A percentile compares a stretch with the other conserved stretches of the same genome.
Evolutionary conservation across 352 stramenopile genomes (phyloP).

Genomic region (Phytophthora fragariaefolia): DNA sequence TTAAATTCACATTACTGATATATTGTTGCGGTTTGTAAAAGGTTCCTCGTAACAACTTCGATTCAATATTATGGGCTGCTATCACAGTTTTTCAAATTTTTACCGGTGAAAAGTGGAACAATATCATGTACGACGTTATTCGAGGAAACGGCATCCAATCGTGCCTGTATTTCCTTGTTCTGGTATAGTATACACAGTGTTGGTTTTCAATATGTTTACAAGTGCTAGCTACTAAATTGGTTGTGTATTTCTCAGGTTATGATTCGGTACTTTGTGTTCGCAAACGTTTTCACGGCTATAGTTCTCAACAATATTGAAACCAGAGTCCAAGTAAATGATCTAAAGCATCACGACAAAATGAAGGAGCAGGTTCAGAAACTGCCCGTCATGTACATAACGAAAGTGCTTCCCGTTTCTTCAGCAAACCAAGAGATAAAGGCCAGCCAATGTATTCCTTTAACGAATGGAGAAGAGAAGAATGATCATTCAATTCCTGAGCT

Average conservation of each 20-base stretch:
- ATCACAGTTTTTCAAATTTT: slow-evolving; percentile 93
- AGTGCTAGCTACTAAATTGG: too few relatives aligned
- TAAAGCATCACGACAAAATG: too few relatives aligned
- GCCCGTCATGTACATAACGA: too few relatives aligned
- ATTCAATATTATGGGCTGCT: slow-evolving; percentile 73
- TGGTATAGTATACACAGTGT: too few relatives aligned
- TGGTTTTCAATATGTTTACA: too few relatives aligned
- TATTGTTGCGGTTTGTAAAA: not conserved
- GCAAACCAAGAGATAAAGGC: too few relatives aligned
- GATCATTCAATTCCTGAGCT: not conserved
- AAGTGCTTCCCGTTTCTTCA: too few relatives aligned
- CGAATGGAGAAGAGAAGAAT: not conserved
- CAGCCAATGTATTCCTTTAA: too few relatives aligned
- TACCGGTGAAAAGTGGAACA: slow-evolving; percentile 94
- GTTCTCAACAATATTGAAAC: slow-evolving; percentile 89
- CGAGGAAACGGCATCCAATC: slow-evolving; percentile 58
- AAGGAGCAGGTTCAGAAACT: too few relatives aligned
- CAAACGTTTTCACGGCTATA: slow-evolving; percentile 95
- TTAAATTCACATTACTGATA: too few relatives aligned
- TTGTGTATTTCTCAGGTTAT: too few relatives aligned
- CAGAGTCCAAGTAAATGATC: slow-evolving; percentile 28
- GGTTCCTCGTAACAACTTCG: slow-evolving; percentile 80
- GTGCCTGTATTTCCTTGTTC: slow-evolving; percentile 82
- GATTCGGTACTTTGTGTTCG: slow-evolving; percentile 89
- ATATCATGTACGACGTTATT: slow-evolving; percentile 92